Evolutionary conservation across 2,329 filamentous ascomycete species (phyloP).

Genomic region (Trichoderma koningiopsis): DNA sequence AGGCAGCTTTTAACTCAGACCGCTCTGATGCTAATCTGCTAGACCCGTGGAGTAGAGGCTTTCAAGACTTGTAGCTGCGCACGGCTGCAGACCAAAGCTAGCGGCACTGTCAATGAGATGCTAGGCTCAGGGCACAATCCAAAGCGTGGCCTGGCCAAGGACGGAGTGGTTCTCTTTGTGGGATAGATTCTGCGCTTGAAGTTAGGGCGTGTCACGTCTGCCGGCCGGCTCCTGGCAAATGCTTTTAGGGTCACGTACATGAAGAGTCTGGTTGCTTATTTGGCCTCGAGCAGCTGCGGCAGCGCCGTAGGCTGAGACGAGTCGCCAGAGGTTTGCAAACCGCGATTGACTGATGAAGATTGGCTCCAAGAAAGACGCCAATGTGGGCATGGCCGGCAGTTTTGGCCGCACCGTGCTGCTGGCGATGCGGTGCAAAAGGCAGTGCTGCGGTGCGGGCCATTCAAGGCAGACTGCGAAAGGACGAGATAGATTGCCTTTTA

Average conservation of each 20-base stretch:
- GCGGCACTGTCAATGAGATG: constrained; percentile 6
- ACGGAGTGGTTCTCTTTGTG: not conserved
- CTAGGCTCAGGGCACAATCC: constrained; percentile 2
- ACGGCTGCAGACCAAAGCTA: not conserved
- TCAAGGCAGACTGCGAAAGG: constrained; percentile 9
- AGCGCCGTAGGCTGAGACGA: not conserved
- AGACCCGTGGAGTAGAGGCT: constrained; percentile 3
- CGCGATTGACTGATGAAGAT: not conserved
- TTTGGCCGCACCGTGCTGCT: constrained; percentile 16
- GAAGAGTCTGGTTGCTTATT: not conserved
- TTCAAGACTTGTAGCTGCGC: not conserved
- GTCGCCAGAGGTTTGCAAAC: not conserved
- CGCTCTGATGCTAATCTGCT: not conserved
- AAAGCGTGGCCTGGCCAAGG: not conserved
- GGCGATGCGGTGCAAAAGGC: not conserved
- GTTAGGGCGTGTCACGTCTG: not conserved
- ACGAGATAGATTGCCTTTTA: not conserved
- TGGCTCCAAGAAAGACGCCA: not conserved
- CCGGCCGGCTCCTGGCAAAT: not conserved
- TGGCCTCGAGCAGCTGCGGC: not conserved
- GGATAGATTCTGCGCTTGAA: constrained; percentile 6
- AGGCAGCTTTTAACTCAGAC: not conserved
- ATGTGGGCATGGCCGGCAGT: not conserved
- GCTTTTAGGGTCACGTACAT: not conserved
- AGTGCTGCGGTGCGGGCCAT: constrained; percentile 1